Evolutionary conservation across 2,329 filamentous ascomycete genomes (phyloP).

Genomic region (Pyrenophora seminiperda): DNA sequence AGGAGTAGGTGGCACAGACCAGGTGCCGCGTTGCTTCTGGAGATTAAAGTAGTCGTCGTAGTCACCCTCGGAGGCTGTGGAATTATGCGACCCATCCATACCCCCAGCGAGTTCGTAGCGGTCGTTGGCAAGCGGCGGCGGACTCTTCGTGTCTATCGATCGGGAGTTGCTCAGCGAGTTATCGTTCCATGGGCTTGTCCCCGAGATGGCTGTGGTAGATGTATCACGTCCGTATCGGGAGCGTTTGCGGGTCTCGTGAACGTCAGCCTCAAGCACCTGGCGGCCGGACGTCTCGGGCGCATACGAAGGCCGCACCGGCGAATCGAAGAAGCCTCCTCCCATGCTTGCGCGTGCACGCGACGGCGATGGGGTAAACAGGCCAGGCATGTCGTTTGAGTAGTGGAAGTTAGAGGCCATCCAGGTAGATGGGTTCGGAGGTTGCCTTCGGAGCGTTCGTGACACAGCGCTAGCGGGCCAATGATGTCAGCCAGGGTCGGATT

Average conservation of each 20-base stretch:
- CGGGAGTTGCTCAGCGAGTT: conserved; percentile 27
- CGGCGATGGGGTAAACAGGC: conserved; percentile 29
- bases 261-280: conserved; percentile 38
- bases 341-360: conserved; percentile 22
- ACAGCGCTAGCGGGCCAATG: conserved; percentile 14
- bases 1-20: conserved; percentile 41
- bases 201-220: conserved; percentile 19
- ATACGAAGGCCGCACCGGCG: conserved; percentile 31
- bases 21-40: conserved; percentile 45
- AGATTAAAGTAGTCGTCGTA: conserved; percentile 50
- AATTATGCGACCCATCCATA: conserved; percentile 53
- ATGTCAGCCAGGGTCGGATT: conserved; percentile 17
- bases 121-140: conserved; percentile 57
- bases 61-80: conserved; percentile 47
- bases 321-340: conserved; percentile 25
- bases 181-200: conserved; percentile 27
- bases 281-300: conserved; percentile 32
- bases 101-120: conserved; percentile 56
- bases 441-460: conserved; percentile 23
- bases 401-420: conserved; percentile 30
- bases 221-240: conserved; percentile 20
- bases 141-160: conserved; percentile 40
- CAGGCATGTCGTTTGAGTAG: conserved; percentile 36
- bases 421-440: conserved; percentile 26
- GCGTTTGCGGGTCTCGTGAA: conserved; percentile 42